Evolutionary conservation across 106 monocot species (phyloP), one percentile per base, ranked within the genome.

Genomic region (Hemerocallis citrina): DNA sequence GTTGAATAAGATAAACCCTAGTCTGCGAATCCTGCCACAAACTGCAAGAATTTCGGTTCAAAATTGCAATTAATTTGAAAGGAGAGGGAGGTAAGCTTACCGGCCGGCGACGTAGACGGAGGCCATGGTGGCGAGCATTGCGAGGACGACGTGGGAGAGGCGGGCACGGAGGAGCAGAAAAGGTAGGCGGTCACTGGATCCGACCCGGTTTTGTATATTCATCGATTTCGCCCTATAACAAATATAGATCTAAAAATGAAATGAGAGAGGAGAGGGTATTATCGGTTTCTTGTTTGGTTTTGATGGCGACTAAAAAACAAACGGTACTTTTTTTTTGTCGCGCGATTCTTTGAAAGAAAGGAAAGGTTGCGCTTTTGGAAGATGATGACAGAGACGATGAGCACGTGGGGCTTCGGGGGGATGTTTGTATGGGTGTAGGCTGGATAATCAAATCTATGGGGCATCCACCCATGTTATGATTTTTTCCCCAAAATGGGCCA

Each of bases 51-150:
- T 4, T 25, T n/a, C 4, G 27, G 29, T n/a, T 29, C 27, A 28
- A 41, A 15, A 35, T 34, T 17, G 39, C 32, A 62, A 11, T 37
- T 13, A n/a, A 22, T 31, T 6, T 19, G 24, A 36, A 34, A 22
- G 21, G 30, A 4, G 4, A 31, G 36, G n/a, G 28, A 17, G 25
- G 51, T 22, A 33, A 41, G 37, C 66, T 69, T 57, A 88, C 88
- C 88, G 79, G 66, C 88, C 88, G 55, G 83, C 88, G 37, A 88
- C 83, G 40, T 88, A 88, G 70, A 88, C 64, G 63, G 78, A 75
- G 19, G 88, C 83, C 88, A 88, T 83, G 66, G 79, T 74, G 29
- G 88, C 72, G 44, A 83, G 47, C 88, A 88, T 88, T 34, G 88
- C 73, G 38, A 88, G 79, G 70, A 83, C 70, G 20, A 88, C 40